phyloP scores from a whole-genome alignment of 768 basidiomycete species.

The Boletus bicolor region DNA sequence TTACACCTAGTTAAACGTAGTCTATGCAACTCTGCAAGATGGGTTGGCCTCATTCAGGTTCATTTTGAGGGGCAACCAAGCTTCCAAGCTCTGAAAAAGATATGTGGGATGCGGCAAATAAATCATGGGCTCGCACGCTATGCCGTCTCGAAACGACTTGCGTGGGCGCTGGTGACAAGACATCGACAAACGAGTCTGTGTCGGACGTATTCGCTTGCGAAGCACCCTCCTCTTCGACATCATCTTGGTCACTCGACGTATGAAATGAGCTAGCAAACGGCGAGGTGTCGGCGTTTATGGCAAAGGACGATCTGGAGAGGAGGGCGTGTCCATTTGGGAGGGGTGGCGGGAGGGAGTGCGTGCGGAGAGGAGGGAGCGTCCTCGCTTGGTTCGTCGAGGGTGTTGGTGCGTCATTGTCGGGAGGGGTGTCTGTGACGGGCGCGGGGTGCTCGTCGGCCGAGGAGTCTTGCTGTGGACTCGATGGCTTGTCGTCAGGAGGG shows the following conservation, averaged over 20 bases:
- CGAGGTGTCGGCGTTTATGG: not conserved
- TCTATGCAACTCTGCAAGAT: not conserved
- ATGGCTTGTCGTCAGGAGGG: not conserved
- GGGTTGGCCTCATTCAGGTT: not conserved
- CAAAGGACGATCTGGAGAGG: not conserved
- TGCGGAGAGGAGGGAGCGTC: conserved; percentile 5
- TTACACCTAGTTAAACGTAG: not conserved
- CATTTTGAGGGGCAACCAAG: conserved; percentile 14
- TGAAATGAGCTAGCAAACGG: not conserved
- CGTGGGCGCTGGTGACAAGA: conserved; percentile 20
- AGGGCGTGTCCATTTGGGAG: not conserved
- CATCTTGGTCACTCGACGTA: not conserved
- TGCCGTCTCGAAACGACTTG: conserved; percentile 9
- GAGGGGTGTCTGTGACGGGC: not conserved
- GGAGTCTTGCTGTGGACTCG: not conserved
- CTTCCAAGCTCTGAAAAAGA: conserved; percentile 28
- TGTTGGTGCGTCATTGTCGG: not conserved
- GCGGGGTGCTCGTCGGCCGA: not conserved
- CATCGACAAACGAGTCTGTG: conserved; percentile 14
- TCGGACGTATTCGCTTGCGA: not conserved
- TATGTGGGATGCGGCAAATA: conserved; percentile 26
- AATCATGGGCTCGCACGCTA: conserved; percentile 24
- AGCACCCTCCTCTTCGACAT: not conserved
- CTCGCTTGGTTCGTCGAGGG: not conserved
- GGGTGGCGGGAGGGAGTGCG: conserved; percentile 9